Conservation (phyloP, 1,139 yeast species). For the Geotrichum carabidarum region DNA sequence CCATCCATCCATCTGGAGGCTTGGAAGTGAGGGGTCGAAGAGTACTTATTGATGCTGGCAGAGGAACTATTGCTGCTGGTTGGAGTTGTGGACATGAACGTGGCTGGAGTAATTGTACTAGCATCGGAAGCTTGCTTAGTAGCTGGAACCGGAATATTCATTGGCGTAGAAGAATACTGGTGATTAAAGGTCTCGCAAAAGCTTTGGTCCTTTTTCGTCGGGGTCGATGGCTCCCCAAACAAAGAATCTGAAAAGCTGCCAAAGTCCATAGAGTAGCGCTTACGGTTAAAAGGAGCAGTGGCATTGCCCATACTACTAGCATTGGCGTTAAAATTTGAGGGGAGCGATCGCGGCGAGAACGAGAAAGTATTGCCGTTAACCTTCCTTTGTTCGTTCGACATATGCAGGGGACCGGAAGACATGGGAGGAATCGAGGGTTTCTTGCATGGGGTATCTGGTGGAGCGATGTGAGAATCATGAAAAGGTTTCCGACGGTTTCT, state of each 20-base stretch:
- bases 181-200: slow-evolving; percentile 2
- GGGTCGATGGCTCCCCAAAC: slow-evolving; percentile 16
- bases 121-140: slow-evolving; percentile 25
- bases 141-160: slow-evolving; percentile 21
- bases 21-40: slow-evolving; percentile 25
- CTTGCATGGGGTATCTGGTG: slow-evolving; percentile 83
- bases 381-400: slow-evolving; percentile 1
- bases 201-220: slow-evolving; percentile 13
- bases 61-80: slow-evolving; percentile 16
- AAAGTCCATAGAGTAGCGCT: slow-evolving; percentile 10
- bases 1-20: slow-evolving; percentile 29
- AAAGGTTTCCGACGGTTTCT: slow-evolving; percentile 43
- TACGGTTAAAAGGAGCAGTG: neutral
- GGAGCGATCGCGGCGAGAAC: slow-evolving; percentile 5
- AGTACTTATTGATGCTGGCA: slow-evolving; percentile 9
- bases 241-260: slow-evolving; percentile 10
- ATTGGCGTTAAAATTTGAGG: slow-evolving; percentile 10
- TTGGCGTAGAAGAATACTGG: slow-evolving; percentile 18
- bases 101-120: slow-evolving; percentile 24
- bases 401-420: slow-evolving; percentile 9
- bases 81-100: slow-evolving; percentile 11
- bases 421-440: slow-evolving; percentile 40
- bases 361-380: slow-evolving; percentile 6
- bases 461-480: slow-evolving; percentile 26
- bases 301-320: neutral